These are phyloP conservation scores for Periconia sp. DNA, from an alignment of 2,329 filamentous ascomycete species.

Conservation along the genomic window DNA sequence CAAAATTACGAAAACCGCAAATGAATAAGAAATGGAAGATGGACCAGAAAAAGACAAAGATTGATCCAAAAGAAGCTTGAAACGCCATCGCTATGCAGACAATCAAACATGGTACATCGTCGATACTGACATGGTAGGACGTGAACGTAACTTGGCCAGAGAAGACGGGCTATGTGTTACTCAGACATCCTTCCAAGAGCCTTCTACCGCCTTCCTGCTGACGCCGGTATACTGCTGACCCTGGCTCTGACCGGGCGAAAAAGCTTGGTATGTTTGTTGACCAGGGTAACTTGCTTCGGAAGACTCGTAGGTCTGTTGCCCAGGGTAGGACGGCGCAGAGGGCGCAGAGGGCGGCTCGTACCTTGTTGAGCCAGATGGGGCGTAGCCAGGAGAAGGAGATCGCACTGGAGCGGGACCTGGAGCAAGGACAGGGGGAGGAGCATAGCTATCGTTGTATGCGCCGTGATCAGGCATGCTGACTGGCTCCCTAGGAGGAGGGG, in stretches of 20 bases:
- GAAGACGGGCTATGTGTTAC: not conserved
- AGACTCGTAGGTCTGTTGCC: constrained; percentile 14
- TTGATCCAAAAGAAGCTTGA: not conserved
- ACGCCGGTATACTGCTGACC: constrained; percentile 12
- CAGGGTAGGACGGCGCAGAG: constrained; percentile 14
- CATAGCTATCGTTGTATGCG: constrained; percentile 8
- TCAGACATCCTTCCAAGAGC: constrained; percentile 30
- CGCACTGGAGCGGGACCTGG: constrained; percentile 1
- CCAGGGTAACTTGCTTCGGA: constrained; percentile 13
- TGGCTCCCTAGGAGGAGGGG: constrained; percentile 1
- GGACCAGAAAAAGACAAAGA: too few relatives aligned
- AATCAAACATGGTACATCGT: not conserved
- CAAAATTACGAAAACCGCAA: too few relatives aligned
- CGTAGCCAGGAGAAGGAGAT: constrained; percentile 15
- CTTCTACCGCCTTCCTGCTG: constrained; percentile 22
- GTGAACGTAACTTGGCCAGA: constrained; percentile 1
- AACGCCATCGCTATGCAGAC: constrained; percentile 23
- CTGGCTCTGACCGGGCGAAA: constrained; percentile 13
- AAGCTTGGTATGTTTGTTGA: constrained; percentile 21
- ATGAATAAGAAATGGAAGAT: too few relatives aligned
- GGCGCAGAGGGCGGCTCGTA: constrained; percentile 6
- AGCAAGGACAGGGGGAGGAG: constrained; percentile 6
- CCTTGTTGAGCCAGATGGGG: constrained; percentile 17
- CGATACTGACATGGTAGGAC: not conserved
- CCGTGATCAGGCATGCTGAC: not conserved